Base-by-base conservation (phyloP, 768 basidiomycete species). In the Lenzites betulinus region DNA sequence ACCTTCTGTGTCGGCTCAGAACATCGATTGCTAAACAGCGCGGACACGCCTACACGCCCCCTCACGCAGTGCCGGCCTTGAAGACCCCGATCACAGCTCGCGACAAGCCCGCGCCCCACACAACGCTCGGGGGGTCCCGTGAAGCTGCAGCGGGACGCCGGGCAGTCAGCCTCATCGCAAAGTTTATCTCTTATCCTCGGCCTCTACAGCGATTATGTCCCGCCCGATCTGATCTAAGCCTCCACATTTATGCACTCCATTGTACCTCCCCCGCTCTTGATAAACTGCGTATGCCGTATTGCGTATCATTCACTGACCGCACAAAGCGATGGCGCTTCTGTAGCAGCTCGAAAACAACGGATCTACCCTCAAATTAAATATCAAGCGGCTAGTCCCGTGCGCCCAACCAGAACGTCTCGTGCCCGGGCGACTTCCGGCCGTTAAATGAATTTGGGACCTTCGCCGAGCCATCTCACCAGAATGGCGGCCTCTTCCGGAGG, bases 371-470 rank as follows among this genome's bases (percentile, higher is more conserved):
- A 26, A 47, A 39, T 39, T 36, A n/a, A 50, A 38, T 30, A 51
- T 28, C 49, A 44, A 50, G 36, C 54, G 48, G 49, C 49, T 50
- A 43, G 53, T 26, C 53, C 53, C 54, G 60, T 55, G 60, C 54
- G 49, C 54, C 50, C 54, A 39, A 43, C 51, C 54, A 49, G 43
- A 44, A 54, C 39, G 60, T 54, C 54, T 51, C 51, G 51, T 51
- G 51, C 36, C 28, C 60, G 53, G 60, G 54, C 42, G 50, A 46
- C 60, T 51, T 18, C 52, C 60, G 60, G 60, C 60, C 60, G 60
- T 54, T 54, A 51, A 44, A 61, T 54, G 54, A 55, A 55, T 43
- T 12, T 25, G 47, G 55, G 35, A 53, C 61, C 56, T 56, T 55
- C 55, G 61, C 51, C 51, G 44, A 42, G 33, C 20, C 49, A 38